Evolutionary conservation across 257 asterid species (phyloP).

Genomic region (Forsythia viridissima): DNA sequence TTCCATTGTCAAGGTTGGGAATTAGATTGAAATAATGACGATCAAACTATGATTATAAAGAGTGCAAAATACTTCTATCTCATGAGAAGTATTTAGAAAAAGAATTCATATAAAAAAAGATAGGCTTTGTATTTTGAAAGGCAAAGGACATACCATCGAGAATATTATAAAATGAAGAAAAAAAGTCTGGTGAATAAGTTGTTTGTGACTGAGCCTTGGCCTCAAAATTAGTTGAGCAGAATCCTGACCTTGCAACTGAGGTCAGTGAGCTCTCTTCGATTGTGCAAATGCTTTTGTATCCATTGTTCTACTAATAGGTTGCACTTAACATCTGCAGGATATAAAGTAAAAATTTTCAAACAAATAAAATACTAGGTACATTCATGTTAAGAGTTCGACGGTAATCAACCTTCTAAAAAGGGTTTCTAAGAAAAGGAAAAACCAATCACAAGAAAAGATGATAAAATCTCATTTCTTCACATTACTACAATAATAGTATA

Average conservation of each 20-base stretch:
- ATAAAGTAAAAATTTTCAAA: background rate
- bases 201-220: no score
- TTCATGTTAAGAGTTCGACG: background rate
- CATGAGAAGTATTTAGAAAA: background rate
- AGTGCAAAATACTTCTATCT: background rate
- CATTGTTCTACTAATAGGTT: constrained; percentile 30
- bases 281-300: constrained; percentile 89
- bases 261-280: constrained; percentile 32
- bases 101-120: background rate
- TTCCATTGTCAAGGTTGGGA: no score
- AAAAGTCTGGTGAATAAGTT: no score
- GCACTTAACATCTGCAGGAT: constrained; percentile 21
- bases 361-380: background rate
- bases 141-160: constrained; percentile 44
- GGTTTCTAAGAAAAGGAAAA: background rate
- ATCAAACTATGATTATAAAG: background rate
- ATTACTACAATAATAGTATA: background rate
- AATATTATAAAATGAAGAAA: no score
- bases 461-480: constrained; percentile 5
- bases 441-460: background rate
- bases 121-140: background rate
- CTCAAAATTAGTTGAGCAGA: no score
- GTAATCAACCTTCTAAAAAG: background rate
- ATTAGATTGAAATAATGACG: no score
- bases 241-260: no score